Evolutionary conservation across 2,329 filamentous ascomycete species (phyloP).

Genomic region (Herpotrichia juniperi): DNA sequence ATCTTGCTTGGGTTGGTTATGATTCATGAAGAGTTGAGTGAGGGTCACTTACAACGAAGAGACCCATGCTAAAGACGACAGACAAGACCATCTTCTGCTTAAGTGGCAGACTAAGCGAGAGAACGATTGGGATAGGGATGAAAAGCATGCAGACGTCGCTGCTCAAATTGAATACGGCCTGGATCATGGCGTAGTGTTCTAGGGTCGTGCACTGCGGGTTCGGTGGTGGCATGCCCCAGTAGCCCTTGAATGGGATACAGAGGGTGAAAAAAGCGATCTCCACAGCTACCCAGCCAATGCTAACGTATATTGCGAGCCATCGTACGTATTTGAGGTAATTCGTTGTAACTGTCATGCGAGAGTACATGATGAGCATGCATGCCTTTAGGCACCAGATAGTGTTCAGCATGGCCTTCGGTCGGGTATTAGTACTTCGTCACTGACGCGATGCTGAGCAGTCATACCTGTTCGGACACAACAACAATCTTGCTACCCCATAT

Average conservation of each 20-base stretch:
- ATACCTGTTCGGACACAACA: conserved; percentile 52
- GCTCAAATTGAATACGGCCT: conserved; percentile 65
- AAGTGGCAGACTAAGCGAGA: conserved; percentile 55
- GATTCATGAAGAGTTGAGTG: conserved; percentile 7
- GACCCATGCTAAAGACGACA: conserved; percentile 57
- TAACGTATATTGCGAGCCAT: conserved; percentile 56
- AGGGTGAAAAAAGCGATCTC: conserved; percentile 61
- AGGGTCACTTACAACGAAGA: conserved; percentile 52
- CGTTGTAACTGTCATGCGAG: conserved; percentile 59
- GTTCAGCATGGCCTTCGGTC: conserved; percentile 62
- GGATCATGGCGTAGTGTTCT: conserved; percentile 63
- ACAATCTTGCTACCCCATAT: conserved; percentile 54
- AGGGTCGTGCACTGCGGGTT: conserved; percentile 64
- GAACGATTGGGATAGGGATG: conserved; percentile 62
- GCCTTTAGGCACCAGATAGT: conserved; percentile 63
- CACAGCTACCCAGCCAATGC: conserved; percentile 56
- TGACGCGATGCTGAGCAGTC: neutral
- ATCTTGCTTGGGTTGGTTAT: conserved; percentile 27
- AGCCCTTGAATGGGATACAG: conserved; percentile 61
- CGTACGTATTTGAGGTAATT: conserved; percentile 53
- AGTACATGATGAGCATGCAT: conserved; percentile 64
- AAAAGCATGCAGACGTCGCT: conserved; percentile 66
- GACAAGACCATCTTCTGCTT: conserved; percentile 61
- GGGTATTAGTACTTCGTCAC: conserved; percentile 10
- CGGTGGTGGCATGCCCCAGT: conserved; percentile 63